Evolutionary conservation across 1,284 basidiomycete species (phyloP), one percentile per base, ranked within the genome.

Genomic region (Irpex sp.): DNA sequence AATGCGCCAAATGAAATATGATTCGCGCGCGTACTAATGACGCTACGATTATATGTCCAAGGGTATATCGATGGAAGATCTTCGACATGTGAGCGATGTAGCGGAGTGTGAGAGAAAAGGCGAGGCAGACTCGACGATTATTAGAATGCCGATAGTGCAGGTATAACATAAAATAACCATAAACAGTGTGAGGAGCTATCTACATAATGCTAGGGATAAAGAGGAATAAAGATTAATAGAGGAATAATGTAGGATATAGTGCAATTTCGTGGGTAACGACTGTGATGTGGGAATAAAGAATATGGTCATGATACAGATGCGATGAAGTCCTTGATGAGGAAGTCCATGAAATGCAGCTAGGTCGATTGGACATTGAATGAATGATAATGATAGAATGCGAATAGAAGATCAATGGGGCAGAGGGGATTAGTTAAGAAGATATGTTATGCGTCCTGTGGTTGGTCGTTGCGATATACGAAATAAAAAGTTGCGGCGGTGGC

Each of bases 361-460:
- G 26, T 46, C n/a, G 47, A 61, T 51, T n/a, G 5, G 61, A 37
- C 36, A 46, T 57, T 61, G 56, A 58, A 62, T 62, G 58, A 57
- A 55, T 62, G 61, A 51, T 33, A 49, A 49, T 49, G 61, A 62
- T 62, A 62, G 58, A 56, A 21, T 15, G 61, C 54, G 51, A 58
- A 58, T 53, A 43, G 57, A 51, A 53, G 59, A 55, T 31, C 7
- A 55, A 35, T 33, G 13, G 53, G 53, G 53, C 53, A 55, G 26
- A 55, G 26, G 53, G 53, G 19, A 55, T 55, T 21, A 55, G 21
- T 55, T 55, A 55, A 33, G 53, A 26, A 35, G 53, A 55, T 55
- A 55, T 11, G 13, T 55, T 50, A 50, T 21, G 49, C 17, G 19
- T 50, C 15, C 17, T 17, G 31, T 55, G 53, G 33, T 55, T 31